Evolutionary conservation across 2,329 filamentous ascomycete genomes (phyloP).

Genomic region (Cadophora luteo-olivacea): DNA sequence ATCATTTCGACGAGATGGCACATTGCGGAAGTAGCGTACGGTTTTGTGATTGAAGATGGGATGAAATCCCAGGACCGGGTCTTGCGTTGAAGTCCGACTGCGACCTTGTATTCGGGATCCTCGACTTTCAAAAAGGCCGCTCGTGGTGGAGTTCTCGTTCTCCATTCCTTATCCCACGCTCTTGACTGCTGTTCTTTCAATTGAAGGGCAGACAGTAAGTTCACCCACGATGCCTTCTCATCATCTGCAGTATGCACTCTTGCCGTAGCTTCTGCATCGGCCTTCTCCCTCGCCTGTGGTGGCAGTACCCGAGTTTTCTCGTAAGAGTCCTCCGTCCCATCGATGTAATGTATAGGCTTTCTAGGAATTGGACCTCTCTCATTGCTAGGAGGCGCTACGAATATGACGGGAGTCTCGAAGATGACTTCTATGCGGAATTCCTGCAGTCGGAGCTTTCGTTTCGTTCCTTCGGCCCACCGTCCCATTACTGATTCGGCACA

Average conservation of each 20-base stretch:
- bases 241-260: slow-evolving; percentile 61
- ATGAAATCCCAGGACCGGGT: slow-evolving; percentile 49
- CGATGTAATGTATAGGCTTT: slow-evolving; percentile 37
- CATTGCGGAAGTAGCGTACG: slow-evolving; percentile 46
- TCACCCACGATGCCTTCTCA: slow-evolving; percentile 61
- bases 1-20: slow-evolving; percentile 47
- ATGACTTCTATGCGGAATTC: slow-evolving; percentile 48
- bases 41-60: slow-evolving; percentile 46
- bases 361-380: slow-evolving; percentile 38
- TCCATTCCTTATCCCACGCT: slow-evolving; percentile 47
- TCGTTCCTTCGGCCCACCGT: slow-evolving; percentile 43
- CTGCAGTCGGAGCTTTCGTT: slow-evolving; percentile 41
- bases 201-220: slow-evolving; percentile 57
- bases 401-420: slow-evolving; percentile 47
- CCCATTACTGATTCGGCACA: slow-evolving; percentile 46
- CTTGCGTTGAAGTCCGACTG: slow-evolving; percentile 43
- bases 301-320: slow-evolving; percentile 34
- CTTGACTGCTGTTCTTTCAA: slow-evolving; percentile 55
- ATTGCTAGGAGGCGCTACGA: slow-evolving; percentile 41
- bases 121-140: slow-evolving; percentile 10
- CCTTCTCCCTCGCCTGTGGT: slow-evolving; percentile 26
- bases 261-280: slow-evolving; percentile 26
- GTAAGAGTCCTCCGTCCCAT: slow-evolving; percentile 39
- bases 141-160: slow-evolving; percentile 23
- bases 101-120: slow-evolving; percentile 35